A percentile compares a stretch with the other conserved stretches of the same genome.
Evolutionary conservation across 2,329 filamentous ascomycete species (phyloP).

Genomic region (Trichophyton mentagrophytes): DNA sequence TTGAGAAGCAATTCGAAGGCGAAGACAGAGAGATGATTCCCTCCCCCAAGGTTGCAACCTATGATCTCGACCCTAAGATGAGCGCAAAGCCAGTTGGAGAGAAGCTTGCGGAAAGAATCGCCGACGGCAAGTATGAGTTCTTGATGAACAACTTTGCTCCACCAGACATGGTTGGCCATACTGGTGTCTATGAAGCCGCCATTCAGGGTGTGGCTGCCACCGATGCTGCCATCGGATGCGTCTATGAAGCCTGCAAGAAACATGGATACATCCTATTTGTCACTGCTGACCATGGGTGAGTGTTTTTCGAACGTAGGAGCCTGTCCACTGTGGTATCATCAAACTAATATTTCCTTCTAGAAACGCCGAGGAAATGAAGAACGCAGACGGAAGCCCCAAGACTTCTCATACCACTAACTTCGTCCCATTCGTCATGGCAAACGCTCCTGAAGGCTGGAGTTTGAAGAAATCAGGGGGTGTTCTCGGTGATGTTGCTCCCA

Average conservation of each 20-base stretch:
- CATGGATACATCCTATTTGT: conserved; percentile 88
- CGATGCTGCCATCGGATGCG: conserved; percentile 83
- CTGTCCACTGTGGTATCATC: neutral
- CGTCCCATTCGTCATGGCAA: conserved; percentile 96
- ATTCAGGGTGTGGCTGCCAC: conserved; percentile 74
- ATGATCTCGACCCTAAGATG: conserved; percentile 93
- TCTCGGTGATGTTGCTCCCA: conserved; percentile 96
- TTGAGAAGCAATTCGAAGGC: conserved; percentile 88
- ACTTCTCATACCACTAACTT: conserved; percentile 97
- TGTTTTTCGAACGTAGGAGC: conserved; percentile 8
- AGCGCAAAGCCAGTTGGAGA: conserved; percentile 80
- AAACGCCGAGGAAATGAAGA: conserved; percentile 99
- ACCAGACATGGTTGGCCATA: conserved; percentile 98
- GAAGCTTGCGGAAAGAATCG: conserved; percentile 77
- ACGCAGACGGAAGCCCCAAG: conserved; percentile 87
- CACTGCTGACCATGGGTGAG: conserved; percentile 81
- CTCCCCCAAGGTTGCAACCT: conserved; percentile 89
- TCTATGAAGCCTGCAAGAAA: conserved; percentile 89
- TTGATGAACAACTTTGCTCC: conserved; percentile 99
- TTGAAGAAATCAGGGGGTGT: conserved; percentile 76
- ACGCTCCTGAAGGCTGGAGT: conserved; percentile 79
- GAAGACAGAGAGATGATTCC: conserved; percentile 90
- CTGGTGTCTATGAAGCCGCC: conserved; percentile 90
- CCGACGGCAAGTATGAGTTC: conserved; percentile 78
- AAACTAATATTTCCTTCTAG: conserved; percentile 21